Evolutionary conservation across 2,329 filamentous ascomycete genomes (phyloP), one percentile per base, ranked within the genome.

Genomic region (Pseudogymnoascus sp.): DNA sequence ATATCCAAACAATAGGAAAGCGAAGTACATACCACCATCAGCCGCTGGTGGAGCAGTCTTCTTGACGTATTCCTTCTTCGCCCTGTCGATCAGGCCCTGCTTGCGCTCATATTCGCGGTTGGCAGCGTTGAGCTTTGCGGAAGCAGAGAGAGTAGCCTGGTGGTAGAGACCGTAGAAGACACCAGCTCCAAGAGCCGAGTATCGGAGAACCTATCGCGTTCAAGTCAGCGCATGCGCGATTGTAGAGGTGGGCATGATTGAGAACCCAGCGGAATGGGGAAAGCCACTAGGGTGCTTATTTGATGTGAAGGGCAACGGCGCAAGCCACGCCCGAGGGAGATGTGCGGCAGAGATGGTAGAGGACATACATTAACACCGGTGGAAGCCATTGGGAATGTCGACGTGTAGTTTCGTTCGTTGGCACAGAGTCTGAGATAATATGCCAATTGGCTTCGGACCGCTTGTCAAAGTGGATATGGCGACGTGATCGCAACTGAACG

Each of bases 101-200:
- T 97, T 96, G 80, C 91, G 89, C 75, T 93, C 83, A 77, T 93
- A 97, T 77, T 96, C 91, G 75, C 86, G 86, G 78, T 96, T 81
- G 72, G 85, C 83, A 72, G 88, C 85, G 70, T 87, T 82, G 66
- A 83, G 79, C 79, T 87, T 89, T 74, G 92, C 86, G 72, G 84
- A 78, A 64, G 89, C 78, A 70, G 80, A 88, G 77, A 99, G 88
- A 67, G 86, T 84, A 74, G 88, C 83, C 82, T 99, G 95, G 82
- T 96, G 93, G 79, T 88, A 90, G 82, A 96, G 87, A 77, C 95
- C 95, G 82, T 99, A 99, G 80, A 96, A 88, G 76, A 97, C 81
- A 76, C 95, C 95, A 74, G 91, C 83, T 74, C 88, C 90, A 70
- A 99, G 90, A 76, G 93, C 93, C 75, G 92, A 93, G 85, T 93